Conservation (phyloP, 1,139 yeast genomes). For the Geotrichum candidum region DNA sequence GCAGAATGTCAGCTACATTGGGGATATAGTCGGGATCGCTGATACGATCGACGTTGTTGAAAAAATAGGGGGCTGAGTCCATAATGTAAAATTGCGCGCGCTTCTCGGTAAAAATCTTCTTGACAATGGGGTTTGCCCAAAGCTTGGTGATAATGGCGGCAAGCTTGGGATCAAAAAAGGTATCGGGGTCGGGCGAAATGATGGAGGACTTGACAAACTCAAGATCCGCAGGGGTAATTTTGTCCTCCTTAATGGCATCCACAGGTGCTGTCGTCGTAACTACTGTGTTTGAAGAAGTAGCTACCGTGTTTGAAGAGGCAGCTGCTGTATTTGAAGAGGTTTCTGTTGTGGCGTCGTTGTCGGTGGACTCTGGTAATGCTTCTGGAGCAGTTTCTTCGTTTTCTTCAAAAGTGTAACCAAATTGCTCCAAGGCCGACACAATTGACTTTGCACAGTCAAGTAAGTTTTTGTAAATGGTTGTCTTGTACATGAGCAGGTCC, state of each 20-base stretch:
- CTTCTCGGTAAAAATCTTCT: conserved; percentile 49
- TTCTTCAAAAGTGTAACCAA: conserved; percentile 18
- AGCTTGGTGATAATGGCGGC: conserved; percentile 33
- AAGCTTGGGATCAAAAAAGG: conserved; percentile 28
- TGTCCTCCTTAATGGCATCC: background rate
- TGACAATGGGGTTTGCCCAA: conserved; percentile 58
- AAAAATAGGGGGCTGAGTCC: conserved; percentile 82
- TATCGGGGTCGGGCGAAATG: conserved; percentile 31
- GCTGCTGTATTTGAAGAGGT: background rate
- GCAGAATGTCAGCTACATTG: conserved; percentile 64
- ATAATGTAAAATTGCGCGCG: conserved; percentile 74
- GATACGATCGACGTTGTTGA: conserved; percentile 61
- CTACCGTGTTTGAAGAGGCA: background rate
- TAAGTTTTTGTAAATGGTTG: conserved; percentile 60
- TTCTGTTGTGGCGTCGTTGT: background rate
- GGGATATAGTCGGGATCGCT: conserved; percentile 60
- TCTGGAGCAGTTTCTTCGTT: background rate
- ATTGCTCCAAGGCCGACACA: conserved; percentile 46
- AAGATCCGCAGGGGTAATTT: conserved; percentile 22
- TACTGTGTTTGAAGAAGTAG: background rate
- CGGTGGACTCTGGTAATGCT: background rate
- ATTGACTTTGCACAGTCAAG: conserved; percentile 58
- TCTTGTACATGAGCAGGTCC: conserved; percentile 57
- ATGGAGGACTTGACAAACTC: conserved; percentile 24
- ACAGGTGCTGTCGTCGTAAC: background rate